Evolutionary conservation across 495 filamentous ascomycete species (phyloP).

Genomic region (Annulohypoxylon maeteangense): DNA sequence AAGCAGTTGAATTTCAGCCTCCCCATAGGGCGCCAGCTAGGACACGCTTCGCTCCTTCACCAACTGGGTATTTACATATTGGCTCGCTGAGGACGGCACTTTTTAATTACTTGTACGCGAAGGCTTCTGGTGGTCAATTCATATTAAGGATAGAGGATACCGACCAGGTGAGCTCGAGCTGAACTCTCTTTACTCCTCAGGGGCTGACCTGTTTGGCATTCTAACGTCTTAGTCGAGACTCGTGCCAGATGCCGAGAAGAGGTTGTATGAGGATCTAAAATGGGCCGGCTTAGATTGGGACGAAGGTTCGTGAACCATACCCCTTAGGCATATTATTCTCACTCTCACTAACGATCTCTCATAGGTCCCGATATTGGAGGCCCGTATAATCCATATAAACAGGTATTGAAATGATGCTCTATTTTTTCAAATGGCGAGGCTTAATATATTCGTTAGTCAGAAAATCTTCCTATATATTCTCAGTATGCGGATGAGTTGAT

Average conservation of each 20-base stretch:
- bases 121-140: constrained; percentile 91
- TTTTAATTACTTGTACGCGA: constrained; percentile 91
- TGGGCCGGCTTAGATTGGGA: constrained; percentile 96
- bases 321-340: neutral
- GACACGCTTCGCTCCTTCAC: constrained; percentile 95
- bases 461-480: constrained; percentile 78
- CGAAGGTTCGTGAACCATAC: constrained; percentile 69
- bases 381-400: constrained; percentile 84
- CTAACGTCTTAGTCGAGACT: constrained; percentile 49
- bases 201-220: neutral
- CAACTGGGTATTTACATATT: constrained; percentile 92
- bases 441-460: constrained; percentile 67
- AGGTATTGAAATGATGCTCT: constrained; percentile 60
- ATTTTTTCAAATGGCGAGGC: neutral
- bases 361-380: constrained; percentile 83
- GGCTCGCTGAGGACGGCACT: constrained; percentile 91
- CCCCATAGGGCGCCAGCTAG: constrained; percentile 75
- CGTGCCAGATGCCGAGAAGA: constrained; percentile 78
- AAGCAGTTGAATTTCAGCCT: neutral
- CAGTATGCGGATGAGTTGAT: constrained; percentile 78
- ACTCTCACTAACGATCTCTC: constrained; percentile 31
- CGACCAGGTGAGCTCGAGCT: constrained; percentile 73
- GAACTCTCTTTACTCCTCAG: neutral
- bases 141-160: constrained; percentile 94
- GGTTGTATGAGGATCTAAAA: constrained; percentile 78